These are phyloP conservation scores for Alloascoidea africana DNA, from an alignment of 805 yeast species.

Conservation along the genomic window DNA sequence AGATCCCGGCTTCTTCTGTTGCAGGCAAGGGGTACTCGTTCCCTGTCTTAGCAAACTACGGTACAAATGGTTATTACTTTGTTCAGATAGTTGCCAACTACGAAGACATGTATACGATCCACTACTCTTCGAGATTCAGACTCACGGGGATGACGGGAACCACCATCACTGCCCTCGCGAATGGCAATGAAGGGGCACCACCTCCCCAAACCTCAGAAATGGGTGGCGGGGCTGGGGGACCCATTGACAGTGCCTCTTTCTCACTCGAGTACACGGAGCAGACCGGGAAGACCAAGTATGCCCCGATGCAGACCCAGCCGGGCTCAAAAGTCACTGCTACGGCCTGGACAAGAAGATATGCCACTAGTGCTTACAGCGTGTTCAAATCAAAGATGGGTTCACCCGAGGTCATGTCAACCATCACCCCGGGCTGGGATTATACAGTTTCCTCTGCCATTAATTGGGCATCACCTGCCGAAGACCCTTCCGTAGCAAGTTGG, in stretches of 20 bases:
- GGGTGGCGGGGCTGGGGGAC: constrained; percentile 23
- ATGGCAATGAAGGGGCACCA: constrained; percentile 26
- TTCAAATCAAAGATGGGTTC: constrained; percentile 30
- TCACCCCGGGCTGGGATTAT: constrained; percentile 79
- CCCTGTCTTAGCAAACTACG: constrained; percentile 24
- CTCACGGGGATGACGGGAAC: constrained; percentile 65
- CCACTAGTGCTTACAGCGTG: constrained; percentile 54
- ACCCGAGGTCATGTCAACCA: constrained; percentile 42
- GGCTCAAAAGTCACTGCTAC: constrained; percentile 50
- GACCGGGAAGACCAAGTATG: constrained; percentile 65
- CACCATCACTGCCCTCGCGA: constrained; percentile 17
- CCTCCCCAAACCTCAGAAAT: constrained; percentile 22
- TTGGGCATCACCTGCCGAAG: constrained; percentile 56
- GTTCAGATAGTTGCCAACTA: constrained; percentile 49
- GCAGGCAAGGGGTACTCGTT: constrained; percentile 25
- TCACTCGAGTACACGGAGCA: constrained; percentile 61
- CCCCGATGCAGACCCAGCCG: constrained; percentile 93
- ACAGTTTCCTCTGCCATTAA: constrained; percentile 47
- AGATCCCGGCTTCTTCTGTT: constrained; percentile 17
- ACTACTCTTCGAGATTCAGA: constrained; percentile 52
- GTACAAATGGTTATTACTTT: constrained; percentile 54
- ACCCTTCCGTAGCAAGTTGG: constrained; percentile 23
- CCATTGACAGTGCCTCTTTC: constrained; percentile 31
- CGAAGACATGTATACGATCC: constrained; percentile 35
- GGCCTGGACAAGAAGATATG: constrained; percentile 48